Conservation (phyloP, 257 asterid genomes). For the Plantago major region DNA sequence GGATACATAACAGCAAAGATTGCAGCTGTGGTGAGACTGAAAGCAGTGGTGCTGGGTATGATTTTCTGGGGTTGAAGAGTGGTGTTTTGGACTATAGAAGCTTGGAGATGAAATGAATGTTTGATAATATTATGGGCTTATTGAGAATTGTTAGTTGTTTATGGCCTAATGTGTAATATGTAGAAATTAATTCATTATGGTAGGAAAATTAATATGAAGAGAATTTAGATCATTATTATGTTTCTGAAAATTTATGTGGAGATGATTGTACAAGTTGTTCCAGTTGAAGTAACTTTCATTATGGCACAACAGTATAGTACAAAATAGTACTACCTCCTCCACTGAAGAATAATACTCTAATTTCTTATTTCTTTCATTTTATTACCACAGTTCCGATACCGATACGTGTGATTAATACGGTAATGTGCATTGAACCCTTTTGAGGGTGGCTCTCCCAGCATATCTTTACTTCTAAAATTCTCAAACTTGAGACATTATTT, state of each 20-base stretch:
- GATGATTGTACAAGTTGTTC: constrained; percentile 29
- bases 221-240: not conserved
- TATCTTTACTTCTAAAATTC: too few species aligned
- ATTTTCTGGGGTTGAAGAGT: constrained; percentile 53
- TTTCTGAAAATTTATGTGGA: constrained; percentile 14
- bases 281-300: constrained; percentile 10
- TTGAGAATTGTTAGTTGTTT: not conserved
- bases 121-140: not conserved
- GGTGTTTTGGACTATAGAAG: constrained; percentile 69
- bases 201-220: constrained; percentile 10
- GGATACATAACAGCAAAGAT: constrained; percentile 53
- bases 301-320: too few species aligned
- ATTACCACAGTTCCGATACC: too few species aligned
- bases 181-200: constrained; percentile 23
- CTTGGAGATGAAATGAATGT: constrained; percentile 56
- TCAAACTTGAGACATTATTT: too few species aligned
- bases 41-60: constrained; percentile 39
- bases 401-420: too few species aligned
- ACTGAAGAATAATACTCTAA: too few species aligned
- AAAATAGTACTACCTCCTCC: not conserved
- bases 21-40: constrained; percentile 37
- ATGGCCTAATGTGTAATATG: constrained; percentile 13
- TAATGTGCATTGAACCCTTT: too few species aligned
- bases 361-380: too few species aligned
- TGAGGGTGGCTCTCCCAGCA: too few species aligned